Evolutionary conservation across 495 filamentous ascomycete species (phyloP), one percentile per base, ranked within the genome.

Genomic region (Aspergillus funiculosus): DNA sequence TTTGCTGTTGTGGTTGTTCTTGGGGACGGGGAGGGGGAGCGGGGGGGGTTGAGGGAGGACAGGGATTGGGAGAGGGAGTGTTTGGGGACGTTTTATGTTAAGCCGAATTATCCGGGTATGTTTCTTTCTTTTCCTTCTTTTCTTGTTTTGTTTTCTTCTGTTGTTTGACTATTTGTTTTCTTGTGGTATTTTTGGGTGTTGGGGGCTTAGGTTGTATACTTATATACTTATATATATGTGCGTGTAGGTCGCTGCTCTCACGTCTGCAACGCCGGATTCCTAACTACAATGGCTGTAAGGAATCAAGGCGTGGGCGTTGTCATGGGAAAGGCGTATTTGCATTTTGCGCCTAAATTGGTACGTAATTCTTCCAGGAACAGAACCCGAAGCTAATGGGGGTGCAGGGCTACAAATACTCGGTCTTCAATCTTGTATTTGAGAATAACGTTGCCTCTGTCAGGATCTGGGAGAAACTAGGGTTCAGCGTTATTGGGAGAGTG

Each of bases 351-450:
- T 30, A 84, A 82, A 64, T 74, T 97, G 67, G 82, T 84, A 64
- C n/a, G 74, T 73, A 13, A 37, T 27, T 13, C 18, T 41, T 18
- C 21, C 14, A 29, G 7, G 36, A n/a, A 24, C 10, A 17, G 8
- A 1, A 15, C 18, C 24, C 11, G 11, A 19, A 18, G 14, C 26
- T 50, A 14, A 41, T 22, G 18, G 10, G 42, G 1, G 28, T 27
- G 21, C 48, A 86, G 71, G 91, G 91, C 28, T 98, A 95, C 69
- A 87, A 82, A 48, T 97, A 96, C 72, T 91, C 86, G 10, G 89
- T 98, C 37, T 98, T 98, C 79, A 97, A 98, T 67, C 82, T 98
- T 8, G 92, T 98, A 11, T 98, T 95, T 66, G 92, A 94, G 65
- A 98, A 90, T 41, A 97, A 98, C 62, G 80, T 89, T 8, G 91